A percentile compares a stretch with the other conserved stretches of the same genome.
These are phyloP conservation scores for Penicillium simplicissimum DNA, from an alignment of 495 filamentous ascomycete species.

Conservation along the genomic window DNA sequence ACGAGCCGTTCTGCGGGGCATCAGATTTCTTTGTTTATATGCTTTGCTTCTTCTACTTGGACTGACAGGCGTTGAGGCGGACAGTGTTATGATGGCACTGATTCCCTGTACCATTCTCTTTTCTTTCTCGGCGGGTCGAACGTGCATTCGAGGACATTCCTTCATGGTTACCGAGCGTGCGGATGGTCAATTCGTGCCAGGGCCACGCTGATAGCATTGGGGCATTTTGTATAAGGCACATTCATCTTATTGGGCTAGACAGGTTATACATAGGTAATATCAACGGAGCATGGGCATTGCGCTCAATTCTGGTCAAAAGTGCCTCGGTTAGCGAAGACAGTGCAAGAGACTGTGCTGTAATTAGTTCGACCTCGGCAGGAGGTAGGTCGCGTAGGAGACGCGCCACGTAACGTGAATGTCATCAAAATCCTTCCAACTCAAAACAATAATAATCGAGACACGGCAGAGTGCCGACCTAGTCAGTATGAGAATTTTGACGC, in stretches of 20 bases:
- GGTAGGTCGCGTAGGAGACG: not conserved
- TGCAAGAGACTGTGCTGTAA: not conserved
- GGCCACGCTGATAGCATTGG: conserved; percentile 2
- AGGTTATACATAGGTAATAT: conserved; percentile 27
- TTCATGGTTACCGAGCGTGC: conserved; percentile 1
- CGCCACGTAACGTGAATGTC: not conserved
- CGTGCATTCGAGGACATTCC: conserved; percentile 6
- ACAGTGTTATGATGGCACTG: conserved; percentile 17
- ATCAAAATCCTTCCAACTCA: not conserved
- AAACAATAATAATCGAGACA: not conserved
- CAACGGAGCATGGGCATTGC: conserved; percentile 6
- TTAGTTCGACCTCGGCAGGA: not conserved
- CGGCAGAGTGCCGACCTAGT: not conserved
- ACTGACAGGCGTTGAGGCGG: conserved; percentile 17
- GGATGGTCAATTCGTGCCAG: conserved; percentile 4
- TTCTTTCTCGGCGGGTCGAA: conserved; percentile 4
- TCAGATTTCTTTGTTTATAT: conserved; percentile 25
- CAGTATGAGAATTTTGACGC: not conserved
- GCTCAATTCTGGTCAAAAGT: conserved; percentile 3
- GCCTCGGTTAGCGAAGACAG: not conserved
- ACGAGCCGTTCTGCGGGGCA: conserved; percentile 12
- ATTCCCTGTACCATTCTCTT: conserved; percentile 17
- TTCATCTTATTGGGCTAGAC: conserved; percentile 21
- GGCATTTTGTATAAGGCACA: conserved; percentile 28
- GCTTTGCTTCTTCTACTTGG: conserved; percentile 9